Conservation (phyloP, 345 rosid species). For the Citrus glauca region DNA sequence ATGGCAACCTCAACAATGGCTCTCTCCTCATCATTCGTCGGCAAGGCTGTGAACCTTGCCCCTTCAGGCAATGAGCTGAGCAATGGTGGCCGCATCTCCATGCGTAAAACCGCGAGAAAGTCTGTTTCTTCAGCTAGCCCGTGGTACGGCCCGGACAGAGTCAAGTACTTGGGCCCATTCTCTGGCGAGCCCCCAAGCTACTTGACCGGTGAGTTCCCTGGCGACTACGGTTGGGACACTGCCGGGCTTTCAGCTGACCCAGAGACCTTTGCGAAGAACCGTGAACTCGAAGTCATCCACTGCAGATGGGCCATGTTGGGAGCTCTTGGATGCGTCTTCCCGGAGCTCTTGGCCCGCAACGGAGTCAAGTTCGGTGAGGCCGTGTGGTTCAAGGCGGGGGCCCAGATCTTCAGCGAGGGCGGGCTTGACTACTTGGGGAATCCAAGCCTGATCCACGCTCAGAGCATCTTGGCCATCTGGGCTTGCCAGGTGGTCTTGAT, state of each 20-base stretch:
- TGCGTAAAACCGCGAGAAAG: slow-evolving; percentile 40
- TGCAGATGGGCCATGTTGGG: slow-evolving; percentile 82
- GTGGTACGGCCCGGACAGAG: slow-evolving; percentile 77
- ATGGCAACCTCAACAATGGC: slow-evolving; percentile 60
- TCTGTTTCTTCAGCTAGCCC: slow-evolving; percentile 49
- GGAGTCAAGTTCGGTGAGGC: slow-evolving; percentile 79
- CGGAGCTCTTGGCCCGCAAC: slow-evolving; percentile 71
- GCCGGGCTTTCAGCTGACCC: slow-evolving; percentile 93
- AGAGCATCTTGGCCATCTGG: slow-evolving; percentile 81
- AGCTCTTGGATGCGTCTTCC: slow-evolving; percentile 77
- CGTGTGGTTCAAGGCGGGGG: slow-evolving; percentile 85
- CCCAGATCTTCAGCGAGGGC: slow-evolving; percentile 77
- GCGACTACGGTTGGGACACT: slow-evolving; percentile 76
- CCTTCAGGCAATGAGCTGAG: slow-evolving; percentile 31
- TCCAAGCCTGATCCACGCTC: slow-evolving; percentile 80
- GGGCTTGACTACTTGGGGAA: slow-evolving; percentile 82
- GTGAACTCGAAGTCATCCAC: slow-evolving; percentile 86
- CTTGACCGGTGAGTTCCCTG: slow-evolving; percentile 78
- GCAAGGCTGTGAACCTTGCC: slow-evolving; percentile 44
- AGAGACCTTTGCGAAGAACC: slow-evolving; percentile 85
- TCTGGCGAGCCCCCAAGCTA: slow-evolving; percentile 66
- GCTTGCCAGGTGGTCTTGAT: slow-evolving; percentile 58
- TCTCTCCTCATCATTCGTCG: slow-evolving; percentile 52
- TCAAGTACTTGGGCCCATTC: slow-evolving; percentile 73
- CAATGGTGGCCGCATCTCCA: slow-evolving; percentile 40